These are phyloP conservation scores for Apodospora peruviana DNA, from an alignment of 495 filamentous ascomycete species.

Conservation along the genomic window DNA sequence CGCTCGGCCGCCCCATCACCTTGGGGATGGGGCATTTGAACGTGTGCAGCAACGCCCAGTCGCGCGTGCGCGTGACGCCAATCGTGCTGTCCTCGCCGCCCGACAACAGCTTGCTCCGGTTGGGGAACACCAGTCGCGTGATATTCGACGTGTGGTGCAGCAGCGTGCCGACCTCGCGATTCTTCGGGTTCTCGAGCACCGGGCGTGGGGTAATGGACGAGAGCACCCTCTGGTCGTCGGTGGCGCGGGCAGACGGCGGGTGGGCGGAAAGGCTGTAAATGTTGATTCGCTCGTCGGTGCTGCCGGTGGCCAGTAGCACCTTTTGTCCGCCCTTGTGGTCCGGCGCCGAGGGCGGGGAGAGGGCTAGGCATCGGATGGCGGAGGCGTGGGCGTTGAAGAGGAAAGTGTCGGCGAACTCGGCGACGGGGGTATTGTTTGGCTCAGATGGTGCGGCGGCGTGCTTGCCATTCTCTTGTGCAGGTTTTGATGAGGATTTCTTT, in stretches of 20 bases:
- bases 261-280: slow-evolving; percentile 82
- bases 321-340: slow-evolving; percentile 56
- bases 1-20: slow-evolving; percentile 72
- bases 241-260: slow-evolving; percentile 44
- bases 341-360: slow-evolving; percentile 70
- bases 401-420: slow-evolving; percentile 86
- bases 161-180: slow-evolving; percentile 80
- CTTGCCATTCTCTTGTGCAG: slow-evolving; percentile 7
- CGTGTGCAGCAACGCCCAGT: slow-evolving; percentile 84
- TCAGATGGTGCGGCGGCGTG: too few species aligned
- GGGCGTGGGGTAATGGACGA: slow-evolving; percentile 61
- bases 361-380: slow-evolving; percentile 80
- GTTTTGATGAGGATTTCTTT: slow-evolving; percentile 8
- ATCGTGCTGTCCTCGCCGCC: slow-evolving; percentile 83
- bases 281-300: slow-evolving; percentile 90
- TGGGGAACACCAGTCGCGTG: slow-evolving; percentile 75
- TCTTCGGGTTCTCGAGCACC: slow-evolving; percentile 74
- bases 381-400: slow-evolving; percentile 91
- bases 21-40: slow-evolving; percentile 89
- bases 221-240: slow-evolving; percentile 40
- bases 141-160: slow-evolving; percentile 79
- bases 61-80: slow-evolving; percentile 75
- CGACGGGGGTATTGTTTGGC: slow-evolving; percentile 22
- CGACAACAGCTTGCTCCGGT: slow-evolving; percentile 77
- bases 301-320: slow-evolving; percentile 80